Percentiles rank a stretch among this genome's conserved stretches.
These are phyloP conservation scores for Toxicodendron radicans DNA, from an alignment of 345 rosid genomes.

Conservation along the genomic window DNA sequence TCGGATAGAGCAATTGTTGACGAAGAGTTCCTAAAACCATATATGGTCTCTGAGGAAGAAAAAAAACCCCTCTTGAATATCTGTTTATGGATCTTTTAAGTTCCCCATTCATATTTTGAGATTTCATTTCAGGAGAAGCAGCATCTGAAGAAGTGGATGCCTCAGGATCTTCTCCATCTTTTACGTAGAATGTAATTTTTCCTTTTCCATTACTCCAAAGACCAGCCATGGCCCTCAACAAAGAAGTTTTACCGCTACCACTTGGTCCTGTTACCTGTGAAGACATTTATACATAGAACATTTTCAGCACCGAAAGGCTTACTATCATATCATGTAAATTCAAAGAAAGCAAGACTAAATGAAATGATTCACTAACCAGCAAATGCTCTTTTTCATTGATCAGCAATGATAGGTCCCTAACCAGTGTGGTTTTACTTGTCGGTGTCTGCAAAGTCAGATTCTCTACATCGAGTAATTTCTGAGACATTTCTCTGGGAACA, in stretches of 20 bases:
- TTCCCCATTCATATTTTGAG: conserved; percentile 20
- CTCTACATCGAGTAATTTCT: conserved; percentile 57
- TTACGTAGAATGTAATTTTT: conserved; percentile 64
- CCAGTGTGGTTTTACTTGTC: conserved; percentile 64
- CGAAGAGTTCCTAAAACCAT: conserved; percentile 97
- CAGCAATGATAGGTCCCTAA: conserved; percentile 59
- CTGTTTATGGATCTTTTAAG: conserved; percentile 30
- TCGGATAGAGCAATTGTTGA: conserved; percentile 91
- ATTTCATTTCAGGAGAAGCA: conserved; percentile 27
- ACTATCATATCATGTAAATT: conserved; percentile 19
- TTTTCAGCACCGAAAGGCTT: conserved; percentile 18
- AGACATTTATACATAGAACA: conserved; percentile 21
- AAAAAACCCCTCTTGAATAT: conserved; percentile 55
- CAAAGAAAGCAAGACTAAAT: conserved; percentile 17
- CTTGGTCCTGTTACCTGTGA: conserved; percentile 88
- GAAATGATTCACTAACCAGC: conserved; percentile 57
- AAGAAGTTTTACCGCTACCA: conserved; percentile 94
- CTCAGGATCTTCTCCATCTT: conserved; percentile 37
- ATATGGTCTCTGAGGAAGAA: conserved; percentile 97
- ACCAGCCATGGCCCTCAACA: conserved; percentile 93
- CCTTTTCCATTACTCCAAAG: conserved; percentile 91
- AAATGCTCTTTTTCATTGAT: conserved; percentile 65
- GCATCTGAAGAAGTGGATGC: conserved; percentile 31
- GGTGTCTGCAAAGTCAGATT: conserved; percentile 77
- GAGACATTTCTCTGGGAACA: conserved; percentile 24